phyloP scores from a whole-genome alignment of 2,329 filamentous ascomycete genomes.

The Trichoderma semiorbis region DNA sequence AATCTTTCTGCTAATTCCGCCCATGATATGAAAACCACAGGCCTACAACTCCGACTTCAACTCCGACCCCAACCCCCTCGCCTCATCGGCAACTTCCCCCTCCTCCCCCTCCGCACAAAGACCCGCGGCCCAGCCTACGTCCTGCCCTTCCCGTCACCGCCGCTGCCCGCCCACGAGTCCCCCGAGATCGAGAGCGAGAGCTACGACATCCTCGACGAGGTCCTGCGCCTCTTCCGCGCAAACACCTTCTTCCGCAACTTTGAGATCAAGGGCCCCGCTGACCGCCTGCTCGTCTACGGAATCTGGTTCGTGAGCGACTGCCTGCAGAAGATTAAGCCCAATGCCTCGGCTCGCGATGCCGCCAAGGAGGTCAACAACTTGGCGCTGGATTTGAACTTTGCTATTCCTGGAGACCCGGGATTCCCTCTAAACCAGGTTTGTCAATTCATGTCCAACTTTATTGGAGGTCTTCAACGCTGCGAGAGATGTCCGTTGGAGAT shows the following conservation, averaged over 20 bases:
- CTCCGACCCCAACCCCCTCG: constrained; percentile 66
- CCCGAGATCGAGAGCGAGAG: constrained; percentile 84
- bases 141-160: constrained; percentile 58
- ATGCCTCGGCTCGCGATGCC: constrained; percentile 57
- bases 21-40: constrained; percentile 41
- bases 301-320: constrained; percentile 94
- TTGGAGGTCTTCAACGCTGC: neutral
- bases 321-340: constrained; percentile 78
- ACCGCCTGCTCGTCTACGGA: constrained; percentile 92
- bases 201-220: constrained; percentile 95
- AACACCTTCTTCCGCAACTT: constrained; percentile 99
- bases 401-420: constrained; percentile 86
- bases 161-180: constrained; percentile 58
- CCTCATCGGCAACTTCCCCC: constrained; percentile 82
- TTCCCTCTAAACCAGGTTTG: constrained; percentile 86
- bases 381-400: constrained; percentile 89
- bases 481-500: neutral
- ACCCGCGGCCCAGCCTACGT: constrained; percentile 93
- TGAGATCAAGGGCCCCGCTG: constrained; percentile 94
- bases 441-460: neutral
- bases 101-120: constrained; percentile 90
- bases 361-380: constrained; percentile 80
- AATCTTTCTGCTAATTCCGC: constrained; percentile 22
- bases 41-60: constrained; percentile 98
- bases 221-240: constrained; percentile 87